Evolutionary conservation across 2,329 filamentous ascomycete genomes (phyloP), one percentile per base, ranked within the genome.

Genomic region (Ceratocystis papillata): DNA sequence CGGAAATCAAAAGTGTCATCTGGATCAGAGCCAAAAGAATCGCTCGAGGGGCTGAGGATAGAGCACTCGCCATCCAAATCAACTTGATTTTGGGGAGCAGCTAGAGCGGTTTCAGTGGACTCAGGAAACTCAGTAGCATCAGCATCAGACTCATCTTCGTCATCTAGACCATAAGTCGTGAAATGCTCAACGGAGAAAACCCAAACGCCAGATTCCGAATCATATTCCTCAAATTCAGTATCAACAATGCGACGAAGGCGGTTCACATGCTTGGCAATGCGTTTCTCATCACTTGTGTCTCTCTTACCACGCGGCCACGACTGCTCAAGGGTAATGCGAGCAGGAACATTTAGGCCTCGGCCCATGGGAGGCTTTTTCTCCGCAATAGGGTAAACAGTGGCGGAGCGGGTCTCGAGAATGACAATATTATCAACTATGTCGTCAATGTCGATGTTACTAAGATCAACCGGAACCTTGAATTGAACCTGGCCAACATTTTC

Each of bases 141-240:
- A 10, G 15, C 55, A 12, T 59, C 81, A 6, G 83, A 85, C 63
- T 89, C 87, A 33, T 90, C 87, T 50, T 89, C 90, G 69, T 89
- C 90, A 69, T 93, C 88, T 65, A 97, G 81, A 50, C 89, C 92
- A 73, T 99, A 99, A 1, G 91, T 96, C 1, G 93, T 97, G 75
- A 95, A 99, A 75, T 99, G 94, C 72, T 93, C 86, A n/a, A 99
- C 94, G 8, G 80, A 85, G 78, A 99, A 99, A 15, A 84, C 83
- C 95, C 95, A 99, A 60, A 89, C 83, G 64, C 93, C 94, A 64
- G 86, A 91, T 1, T 89, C 81, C 67, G 81, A 79, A 69, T 95
- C 83, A 75, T 96, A 99, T 71, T 81, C 81, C 71, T 92, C 80
- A 71, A 96, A 97, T 3, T 85, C 84, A 0, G 94, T 97, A 73